phyloP scores from a whole-genome alignment of 768 basidiomycete species.

The Austroboletus eburneus region DNA sequence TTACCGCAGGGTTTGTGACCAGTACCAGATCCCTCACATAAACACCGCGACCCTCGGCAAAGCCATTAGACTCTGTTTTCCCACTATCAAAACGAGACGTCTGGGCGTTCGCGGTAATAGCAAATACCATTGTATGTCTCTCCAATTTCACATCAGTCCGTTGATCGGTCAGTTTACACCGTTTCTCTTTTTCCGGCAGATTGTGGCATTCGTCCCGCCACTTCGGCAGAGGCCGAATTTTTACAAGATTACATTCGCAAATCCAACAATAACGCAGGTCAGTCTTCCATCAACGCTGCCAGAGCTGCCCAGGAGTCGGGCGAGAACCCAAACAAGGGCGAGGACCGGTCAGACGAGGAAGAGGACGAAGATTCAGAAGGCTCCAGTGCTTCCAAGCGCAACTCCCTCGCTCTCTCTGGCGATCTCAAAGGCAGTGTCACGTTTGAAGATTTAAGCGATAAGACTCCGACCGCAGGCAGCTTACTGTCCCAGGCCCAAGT shows the following conservation, averaged over 20 bases:
- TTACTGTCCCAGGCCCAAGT: constrained; percentile 76
- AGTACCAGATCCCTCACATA: constrained; percentile 90
- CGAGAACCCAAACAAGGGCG: constrained; percentile 54
- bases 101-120: constrained; percentile 91
- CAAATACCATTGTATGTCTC: constrained; percentile 86
- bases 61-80: constrained; percentile 89
- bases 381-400: constrained; percentile 69
- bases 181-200: constrained; percentile 44
- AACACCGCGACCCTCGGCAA: constrained; percentile 96
- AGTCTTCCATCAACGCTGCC: constrained; percentile 70
- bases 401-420: constrained; percentile 62
- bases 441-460: constrained; percentile 68
- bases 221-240: constrained; percentile 86
- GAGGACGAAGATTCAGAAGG: constrained; percentile 86
- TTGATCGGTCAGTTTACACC: constrained; percentile 30
- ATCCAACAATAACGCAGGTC: constrained; percentile 81
- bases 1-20: constrained; percentile 86
- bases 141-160: constrained; percentile 31
- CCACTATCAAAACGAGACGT: constrained; percentile 91
- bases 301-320: constrained; percentile 67
- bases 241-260: constrained; percentile 89
- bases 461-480: constrained; percentile 80
- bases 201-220: constrained; percentile 91
- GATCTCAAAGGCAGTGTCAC: constrained; percentile 58
- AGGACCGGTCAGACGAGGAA: constrained; percentile 78